phyloP scores from a whole-genome alignment of 805 yeast species.

The Metschnikowia peoriensis region DNA sequence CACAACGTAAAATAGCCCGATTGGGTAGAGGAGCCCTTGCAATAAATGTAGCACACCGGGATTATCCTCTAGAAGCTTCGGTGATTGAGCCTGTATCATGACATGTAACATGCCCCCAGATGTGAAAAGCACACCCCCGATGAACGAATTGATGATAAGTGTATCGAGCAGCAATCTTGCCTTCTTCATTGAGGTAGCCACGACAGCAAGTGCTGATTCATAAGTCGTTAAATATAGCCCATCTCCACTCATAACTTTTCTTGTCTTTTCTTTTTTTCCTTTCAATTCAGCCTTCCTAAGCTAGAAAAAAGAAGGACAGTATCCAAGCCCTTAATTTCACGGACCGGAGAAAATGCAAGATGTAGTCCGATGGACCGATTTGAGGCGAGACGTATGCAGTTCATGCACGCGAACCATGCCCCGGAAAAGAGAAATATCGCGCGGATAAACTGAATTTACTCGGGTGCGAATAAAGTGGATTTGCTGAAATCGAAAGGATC shows the following conservation, averaged over 20 bases:
- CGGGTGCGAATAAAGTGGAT: conserved; percentile 11
- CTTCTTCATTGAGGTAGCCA: conserved; percentile 83
- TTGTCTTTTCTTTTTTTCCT: too few species aligned
- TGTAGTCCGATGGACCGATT: background rate
- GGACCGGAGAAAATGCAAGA: background rate
- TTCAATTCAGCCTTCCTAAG: too few species aligned
- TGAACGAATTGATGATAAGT: conserved; percentile 58
- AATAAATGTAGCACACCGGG: conserved; percentile 54
- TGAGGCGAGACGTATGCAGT: background rate
- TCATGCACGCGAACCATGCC: background rate
- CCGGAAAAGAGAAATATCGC: conserved; percentile 4
- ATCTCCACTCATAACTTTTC: conserved; percentile 19
- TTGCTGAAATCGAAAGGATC: conserved; percentile 11
- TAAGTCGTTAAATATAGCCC: conserved; percentile 64
- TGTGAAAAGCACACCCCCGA: conserved; percentile 69
- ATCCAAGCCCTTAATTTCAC: too few species aligned
- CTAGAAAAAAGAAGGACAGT: too few species aligned
- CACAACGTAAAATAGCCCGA: conserved; percentile 74
- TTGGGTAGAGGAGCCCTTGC: conserved; percentile 64
- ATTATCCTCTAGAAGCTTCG: conserved; percentile 36
- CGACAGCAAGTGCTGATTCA: conserved; percentile 81
- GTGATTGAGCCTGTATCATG: conserved; percentile 51
- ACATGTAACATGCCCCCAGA: conserved; percentile 73
- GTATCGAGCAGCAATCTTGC: conserved; percentile 63
- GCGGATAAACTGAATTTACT: conserved; percentile 9